Percentiles rank a stretch among this genome's conserved stretches.
Evolutionary conservation across 2,329 filamentous ascomycete species (phyloP).

Genomic region (Pseudocercospora musae): DNA sequence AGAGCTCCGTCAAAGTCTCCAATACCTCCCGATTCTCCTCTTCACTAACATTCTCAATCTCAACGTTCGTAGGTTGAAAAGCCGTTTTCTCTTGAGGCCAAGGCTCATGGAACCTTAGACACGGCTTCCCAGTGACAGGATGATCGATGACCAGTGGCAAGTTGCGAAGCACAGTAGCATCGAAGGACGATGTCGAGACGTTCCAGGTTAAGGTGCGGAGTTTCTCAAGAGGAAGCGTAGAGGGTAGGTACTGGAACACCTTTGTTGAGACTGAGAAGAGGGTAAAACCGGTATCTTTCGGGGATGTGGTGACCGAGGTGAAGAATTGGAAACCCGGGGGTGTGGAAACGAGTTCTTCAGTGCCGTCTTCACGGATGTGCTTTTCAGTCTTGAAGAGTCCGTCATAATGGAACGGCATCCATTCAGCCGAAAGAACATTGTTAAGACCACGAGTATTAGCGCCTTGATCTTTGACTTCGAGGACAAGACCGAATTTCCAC

Average conservation of each 20-base stretch:
- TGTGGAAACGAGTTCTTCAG: conserved; percentile 10
- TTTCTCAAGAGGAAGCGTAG: not conserved
- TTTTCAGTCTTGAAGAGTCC: conserved; percentile 18
- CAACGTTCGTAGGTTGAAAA: conserved; percentile 1
- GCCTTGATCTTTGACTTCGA: conserved; percentile 17
- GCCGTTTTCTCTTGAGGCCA: conserved; percentile 8
- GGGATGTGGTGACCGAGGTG: conserved; percentile 8
- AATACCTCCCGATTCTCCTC: conserved; percentile 1
- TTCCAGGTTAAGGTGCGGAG: not conserved
- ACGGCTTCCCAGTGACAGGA: not conserved
- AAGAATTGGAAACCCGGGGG: conserved; percentile 16
- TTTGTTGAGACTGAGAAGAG: conserved; percentile 11
- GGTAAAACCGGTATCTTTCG: conserved; percentile 11
- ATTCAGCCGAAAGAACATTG: conserved; percentile 14
- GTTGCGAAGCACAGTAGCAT: not conserved
- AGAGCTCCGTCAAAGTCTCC: conserved; percentile 1
- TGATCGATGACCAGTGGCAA: conserved; percentile 9
- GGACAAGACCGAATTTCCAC: conserved; percentile 16
- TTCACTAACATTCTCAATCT: conserved; percentile 7
- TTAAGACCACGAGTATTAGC: conserved; percentile 9
- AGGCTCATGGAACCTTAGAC: conserved; percentile 10
- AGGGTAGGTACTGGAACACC: conserved; percentile 5
- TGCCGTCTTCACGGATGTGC: not conserved
- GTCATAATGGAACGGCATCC: conserved; percentile 19
- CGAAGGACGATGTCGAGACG: conserved; percentile 8